Evolutionary conservation across 371 early-diverging fungal genomes (phyloP).

Genomic region (Gilbertella persicaria): DNA sequence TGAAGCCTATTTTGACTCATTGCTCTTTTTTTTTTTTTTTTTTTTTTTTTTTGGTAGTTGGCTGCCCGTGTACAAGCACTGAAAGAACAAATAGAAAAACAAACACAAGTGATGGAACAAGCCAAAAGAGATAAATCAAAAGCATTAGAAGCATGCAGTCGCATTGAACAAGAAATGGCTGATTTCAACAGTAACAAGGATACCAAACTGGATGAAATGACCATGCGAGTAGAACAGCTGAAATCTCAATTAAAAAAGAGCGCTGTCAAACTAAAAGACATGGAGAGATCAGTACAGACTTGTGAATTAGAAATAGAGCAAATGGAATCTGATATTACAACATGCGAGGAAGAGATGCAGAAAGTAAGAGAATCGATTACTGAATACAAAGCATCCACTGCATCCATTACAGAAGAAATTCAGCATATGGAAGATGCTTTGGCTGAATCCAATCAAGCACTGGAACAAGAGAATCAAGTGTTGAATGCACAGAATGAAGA

Average conservation of each 20-base stretch:
- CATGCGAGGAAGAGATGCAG: conserved; percentile 54
- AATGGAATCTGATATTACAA: conserved; percentile 63
- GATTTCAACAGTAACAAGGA: conserved; percentile 86
- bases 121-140: conserved; percentile 46
- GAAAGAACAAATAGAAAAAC: conserved; percentile 33
- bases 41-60: conserved; percentile 21
- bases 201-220: conserved; percentile 78
- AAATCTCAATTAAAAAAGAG: conserved; percentile 59
- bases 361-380: conserved; percentile 52
- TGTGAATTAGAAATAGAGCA: conserved; percentile 72
- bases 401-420: conserved; percentile 28
- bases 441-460: conserved; percentile 8
- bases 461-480: conserved; percentile 29
- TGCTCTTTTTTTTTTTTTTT: conserved; percentile 14
- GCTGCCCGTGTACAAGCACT: conserved; percentile 50
- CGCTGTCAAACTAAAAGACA: conserved; percentile 57
- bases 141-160: conserved; percentile 43
- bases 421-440: conserved; percentile 7
- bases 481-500: conserved; percentile 46
- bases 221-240: conserved; percentile 62
- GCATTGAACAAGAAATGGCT: conserved; percentile 86
- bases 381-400: conserved; percentile 47
- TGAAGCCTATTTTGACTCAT: background rate
- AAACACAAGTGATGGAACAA: conserved; percentile 32
- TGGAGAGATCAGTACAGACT: conserved; percentile 74